Base-by-base conservation (phyloP, 1,139 yeast genomes). In the Blastobotrys petasosporus region DNA sequence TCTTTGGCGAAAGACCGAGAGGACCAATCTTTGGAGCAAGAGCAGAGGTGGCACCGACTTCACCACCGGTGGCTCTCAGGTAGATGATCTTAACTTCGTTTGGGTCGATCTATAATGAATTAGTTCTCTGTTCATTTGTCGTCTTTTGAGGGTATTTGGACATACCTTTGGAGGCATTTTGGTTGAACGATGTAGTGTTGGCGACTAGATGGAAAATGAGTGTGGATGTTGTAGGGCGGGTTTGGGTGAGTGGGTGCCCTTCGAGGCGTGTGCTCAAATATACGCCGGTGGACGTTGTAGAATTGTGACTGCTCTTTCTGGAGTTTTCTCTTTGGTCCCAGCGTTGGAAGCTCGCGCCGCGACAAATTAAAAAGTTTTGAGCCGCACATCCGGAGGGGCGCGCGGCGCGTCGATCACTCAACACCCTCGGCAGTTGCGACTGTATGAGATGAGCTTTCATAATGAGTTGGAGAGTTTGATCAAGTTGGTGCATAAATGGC, bases 11-110 rank as follows among this genome's bases (percentile, higher is more conserved):
- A 69, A 92, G 82, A 88, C 99, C 99, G 72, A 92, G 87, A 66
- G 99, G 99, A 85, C 99, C 99, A 71, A 92, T 92, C 88, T 92
- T 92, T 73, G 98, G 98, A 66, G 98, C 98, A 70, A 94, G 85
- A 61, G 98, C 96, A 62, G 98, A 86, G 58, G 98, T 90, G 70
- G 97, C 96, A 81, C 97, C 98, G 68, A 94, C 95, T 82, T 92
- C 99, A 82, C 99, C 98, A 85, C 98, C 99, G 65, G 90, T 94
- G 76, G 98, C 97, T 85, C 98, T 87, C 76, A 92, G 80, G 88
- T 90, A 92, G 79, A 92, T 81, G 85, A 79, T 87, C 78, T 90
- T 90, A 73, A 92, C 96, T 85, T 92, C 98, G 79, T 66, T 77
- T 72, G 99, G 99, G 77, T 92, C 98, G 79, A 90, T 80, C 82